These are phyloP conservation scores for Plantago ovata DNA, from an alignment of 257 asterid species.

Conservation along the genomic window DNA sequence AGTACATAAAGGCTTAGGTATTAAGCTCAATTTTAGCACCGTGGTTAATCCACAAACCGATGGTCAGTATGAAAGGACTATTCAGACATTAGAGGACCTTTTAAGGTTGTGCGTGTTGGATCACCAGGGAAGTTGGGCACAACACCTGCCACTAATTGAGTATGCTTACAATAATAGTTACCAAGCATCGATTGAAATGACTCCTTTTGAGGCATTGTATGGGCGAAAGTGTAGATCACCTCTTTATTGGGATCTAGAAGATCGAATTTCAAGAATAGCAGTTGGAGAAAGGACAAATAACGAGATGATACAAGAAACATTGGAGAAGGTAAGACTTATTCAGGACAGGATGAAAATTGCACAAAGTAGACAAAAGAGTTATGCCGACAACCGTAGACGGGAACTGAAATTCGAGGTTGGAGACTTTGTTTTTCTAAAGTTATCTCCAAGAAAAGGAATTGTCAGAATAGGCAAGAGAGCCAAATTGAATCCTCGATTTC, in stretches of 20 bases:
- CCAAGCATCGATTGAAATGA: not conserved
- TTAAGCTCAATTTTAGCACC: not conserved
- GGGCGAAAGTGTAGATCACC: conserved; percentile 7
- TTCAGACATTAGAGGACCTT: not conserved
- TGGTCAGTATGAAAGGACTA: conserved; percentile 1
- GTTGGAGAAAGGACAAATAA: not conserved
- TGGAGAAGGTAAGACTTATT: not conserved
- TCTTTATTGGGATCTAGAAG: not conserved
- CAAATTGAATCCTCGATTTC: not conserved
- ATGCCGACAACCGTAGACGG: not conserved
- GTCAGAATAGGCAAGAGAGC: not conserved
- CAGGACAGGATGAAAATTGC: not conserved
- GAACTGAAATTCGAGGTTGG: not conserved
- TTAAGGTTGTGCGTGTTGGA: conserved; percentile 5
- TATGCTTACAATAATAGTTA: conserved; percentile 7
- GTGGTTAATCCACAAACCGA: too few species aligned
- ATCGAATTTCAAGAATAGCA: not conserved
- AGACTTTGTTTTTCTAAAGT: not conserved
- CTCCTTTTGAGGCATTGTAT: conserved; percentile 7
- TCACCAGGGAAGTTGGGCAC: not conserved
- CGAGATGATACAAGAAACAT: not conserved
- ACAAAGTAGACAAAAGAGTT: too few species aligned
- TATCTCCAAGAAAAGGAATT: not conserved
- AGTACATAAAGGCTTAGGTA: too few species aligned
- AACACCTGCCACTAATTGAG: not conserved